Percentiles rank a stretch among this genome's conserved stretches.
phyloP scores from a whole-genome alignment of 1,284 basidiomycete species.

The Papiliotrema fonsecae region DNA sequence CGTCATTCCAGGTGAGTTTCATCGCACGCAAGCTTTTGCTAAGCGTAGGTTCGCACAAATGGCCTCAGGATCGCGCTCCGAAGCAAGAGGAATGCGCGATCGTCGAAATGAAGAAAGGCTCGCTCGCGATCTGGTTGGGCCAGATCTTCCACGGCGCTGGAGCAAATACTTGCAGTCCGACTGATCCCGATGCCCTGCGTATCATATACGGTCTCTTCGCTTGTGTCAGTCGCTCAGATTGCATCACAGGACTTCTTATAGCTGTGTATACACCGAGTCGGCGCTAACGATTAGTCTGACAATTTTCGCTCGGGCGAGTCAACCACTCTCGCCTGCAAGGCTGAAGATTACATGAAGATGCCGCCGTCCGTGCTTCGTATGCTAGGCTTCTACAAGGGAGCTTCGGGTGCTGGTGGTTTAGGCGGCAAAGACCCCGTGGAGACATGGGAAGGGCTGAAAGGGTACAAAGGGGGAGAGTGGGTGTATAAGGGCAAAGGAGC shows the following conservation, averaged over 20 bases:
- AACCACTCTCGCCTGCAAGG: slow-evolving; percentile 14
- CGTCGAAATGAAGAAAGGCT: slow-evolving; percentile 21
- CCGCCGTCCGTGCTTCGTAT: slow-evolving; percentile 15
- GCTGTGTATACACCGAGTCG: background rate
- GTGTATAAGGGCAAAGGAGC: too few species aligned
- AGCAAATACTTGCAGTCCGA: slow-evolving; percentile 9
- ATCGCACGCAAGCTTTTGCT: background rate
- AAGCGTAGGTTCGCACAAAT: slow-evolving; percentile 12
- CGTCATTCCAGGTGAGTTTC: slow-evolving; percentile 11
- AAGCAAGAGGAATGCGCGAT: slow-evolving; percentile 15
- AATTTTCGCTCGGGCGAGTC: slow-evolving; percentile 21
- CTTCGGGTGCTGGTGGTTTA: slow-evolving; percentile 13
- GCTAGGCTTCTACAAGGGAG: slow-evolving; percentile 15
- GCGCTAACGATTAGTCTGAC: slow-evolving; percentile 6
- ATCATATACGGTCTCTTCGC: slow-evolving; percentile 21
- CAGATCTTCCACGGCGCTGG: slow-evolving; percentile 21
- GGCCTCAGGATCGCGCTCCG: slow-evolving; percentile 18
- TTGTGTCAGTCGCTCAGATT: slow-evolving; percentile 5
- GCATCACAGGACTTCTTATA: too few species aligned
- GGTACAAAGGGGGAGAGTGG: slow-evolving; percentile 19
- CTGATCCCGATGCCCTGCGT: slow-evolving; percentile 13
- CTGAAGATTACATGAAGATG: slow-evolving; percentile 21
- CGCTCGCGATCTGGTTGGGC: slow-evolving; percentile 20
- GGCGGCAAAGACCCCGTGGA: slow-evolving; percentile 15
- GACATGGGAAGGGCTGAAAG: slow-evolving; percentile 13